Evolutionary conservation across 1,284 basidiomycete genomes (phyloP), one percentile per base, ranked within the genome.

Genomic region (Mycosarcoma mackinlayi): DNA sequence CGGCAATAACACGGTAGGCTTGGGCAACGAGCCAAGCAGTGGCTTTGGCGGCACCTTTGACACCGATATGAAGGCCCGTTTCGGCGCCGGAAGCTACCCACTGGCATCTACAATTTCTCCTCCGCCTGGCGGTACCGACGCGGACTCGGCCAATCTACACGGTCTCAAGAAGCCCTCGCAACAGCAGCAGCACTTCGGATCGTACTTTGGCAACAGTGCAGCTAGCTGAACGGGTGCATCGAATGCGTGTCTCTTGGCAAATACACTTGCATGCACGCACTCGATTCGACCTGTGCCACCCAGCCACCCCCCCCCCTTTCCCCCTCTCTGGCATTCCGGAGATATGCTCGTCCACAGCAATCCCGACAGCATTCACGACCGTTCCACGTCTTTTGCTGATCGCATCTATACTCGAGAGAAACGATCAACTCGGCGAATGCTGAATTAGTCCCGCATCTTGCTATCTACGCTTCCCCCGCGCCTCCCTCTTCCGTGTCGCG

Each of bases 191-290:
- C 53, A 44, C 0, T 65, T 59, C 21, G 52, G 52, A 13, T 38
- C 51, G 40, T 65, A 55, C 52, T 55, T 59, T 37, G 47, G 51
- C 41, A 54, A 50, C 55, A 54, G 34, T 18, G 37, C 51, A 8
- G 47, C 47, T 2, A 38, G 25, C 27, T 49, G 27, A 49, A 11
- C 5, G 14, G 16, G 14, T 11, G 19, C n/a, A n/a, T n/a, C 4
- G 34, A 11, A 14, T 14, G n/a, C 34, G 10, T 16, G 16, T 8
- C 30, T 31, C 30, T 2, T 4, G 14, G 30, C 30, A 31, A 14
- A 31, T 31, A 31, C 30, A 31, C 3, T 3, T 25, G 27, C 16
- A 41, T 8, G 24, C 39, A 18, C n/a, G 5, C 39, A 27, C 19
- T 19, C n/a, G n/a, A n/a, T n/a, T n/a, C n/a, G n/a, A n/a, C n/a